Conservation (phyloP, 2,329 filamentous ascomycete species). For the Fusarium paranaense region DNA sequence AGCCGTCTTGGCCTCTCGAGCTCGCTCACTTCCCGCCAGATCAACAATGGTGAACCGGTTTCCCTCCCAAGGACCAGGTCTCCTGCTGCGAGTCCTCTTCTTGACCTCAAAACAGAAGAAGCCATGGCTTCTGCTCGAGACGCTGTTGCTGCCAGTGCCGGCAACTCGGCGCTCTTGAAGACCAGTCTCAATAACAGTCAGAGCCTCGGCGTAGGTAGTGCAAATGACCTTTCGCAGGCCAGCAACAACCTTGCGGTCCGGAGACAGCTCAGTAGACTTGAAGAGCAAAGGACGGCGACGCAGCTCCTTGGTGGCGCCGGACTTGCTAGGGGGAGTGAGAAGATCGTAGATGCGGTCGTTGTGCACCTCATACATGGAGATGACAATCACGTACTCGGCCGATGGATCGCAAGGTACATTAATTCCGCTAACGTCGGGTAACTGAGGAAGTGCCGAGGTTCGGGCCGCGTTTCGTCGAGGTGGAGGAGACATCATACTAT, state of each 20-base stretch:
- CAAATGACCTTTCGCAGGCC: conserved; percentile 93
- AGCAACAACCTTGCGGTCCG: conserved; percentile 93
- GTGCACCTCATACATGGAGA: conserved; percentile 99
- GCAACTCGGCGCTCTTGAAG: conserved; percentile 88
- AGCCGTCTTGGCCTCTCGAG: conserved; percentile 91
- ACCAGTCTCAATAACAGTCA: conserved; percentile 91
- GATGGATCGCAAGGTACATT: conserved; percentile 68
- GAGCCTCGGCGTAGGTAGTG: conserved; percentile 81
- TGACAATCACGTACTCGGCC: conserved; percentile 85
- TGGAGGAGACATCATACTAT: conserved; percentile 60
- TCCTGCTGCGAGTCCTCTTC: conserved; percentile 69
- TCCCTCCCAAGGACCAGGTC: conserved; percentile 74
- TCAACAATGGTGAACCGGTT: conserved; percentile 90
- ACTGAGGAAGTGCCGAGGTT: conserved; percentile 77
- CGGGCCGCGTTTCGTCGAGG: conserved; percentile 74
- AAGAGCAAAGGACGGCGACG: conserved; percentile 87
- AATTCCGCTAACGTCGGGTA: conserved; percentile 80
- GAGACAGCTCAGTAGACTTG: conserved; percentile 89
- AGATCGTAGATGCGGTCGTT: conserved; percentile 98
- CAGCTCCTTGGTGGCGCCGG: conserved; percentile 73
- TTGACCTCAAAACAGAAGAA: conserved; percentile 97
- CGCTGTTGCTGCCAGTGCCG: conserved; percentile 92
- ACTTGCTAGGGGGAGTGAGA: conserved; percentile 72
- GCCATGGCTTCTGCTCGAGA: conserved; percentile 91
- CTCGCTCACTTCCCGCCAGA: conserved; percentile 91